Conservation (phyloP, 2,329 filamentous ascomycete species). For the Basipetospora sp. region DNA sequence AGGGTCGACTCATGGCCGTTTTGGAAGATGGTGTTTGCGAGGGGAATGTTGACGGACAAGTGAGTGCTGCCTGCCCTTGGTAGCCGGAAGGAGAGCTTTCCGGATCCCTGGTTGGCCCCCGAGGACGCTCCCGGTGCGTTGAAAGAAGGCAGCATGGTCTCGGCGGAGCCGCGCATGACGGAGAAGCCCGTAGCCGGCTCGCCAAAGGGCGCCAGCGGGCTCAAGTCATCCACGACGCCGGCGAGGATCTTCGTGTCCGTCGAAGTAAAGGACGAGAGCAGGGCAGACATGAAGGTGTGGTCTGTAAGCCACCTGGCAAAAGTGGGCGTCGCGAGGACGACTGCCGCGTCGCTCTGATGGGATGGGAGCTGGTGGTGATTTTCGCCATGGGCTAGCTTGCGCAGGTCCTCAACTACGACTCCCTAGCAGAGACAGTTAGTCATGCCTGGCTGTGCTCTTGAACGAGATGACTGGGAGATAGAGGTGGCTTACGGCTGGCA, state of each 20-base stretch:
- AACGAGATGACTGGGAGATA: background rate
- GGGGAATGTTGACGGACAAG: constrained; percentile 40
- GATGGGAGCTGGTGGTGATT: background rate
- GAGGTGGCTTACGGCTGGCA: background rate
- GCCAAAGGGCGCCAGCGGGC: constrained; percentile 15
- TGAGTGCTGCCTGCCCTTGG: constrained; percentile 2
- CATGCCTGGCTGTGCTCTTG: too few species aligned
- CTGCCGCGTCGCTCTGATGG: constrained; percentile 19
- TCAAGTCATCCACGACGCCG: constrained; percentile 42
- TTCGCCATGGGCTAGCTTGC: background rate
- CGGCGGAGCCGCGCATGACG: constrained; percentile 5
- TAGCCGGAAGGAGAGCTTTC: background rate
- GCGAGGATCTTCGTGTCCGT: constrained; percentile 30
- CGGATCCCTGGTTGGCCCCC: background rate
- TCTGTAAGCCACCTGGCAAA: constrained; percentile 35
- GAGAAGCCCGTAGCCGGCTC: constrained; percentile 7
- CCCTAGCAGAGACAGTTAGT: background rate
- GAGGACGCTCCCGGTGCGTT: background rate
- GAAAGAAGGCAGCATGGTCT: constrained; percentile 6
- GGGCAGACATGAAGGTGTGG: constrained; percentile 21
- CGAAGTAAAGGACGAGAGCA: constrained; percentile 9
- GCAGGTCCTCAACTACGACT: background rate
- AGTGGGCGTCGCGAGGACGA: constrained; percentile 34
- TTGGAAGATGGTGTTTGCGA: constrained; percentile 66
- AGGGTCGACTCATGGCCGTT: constrained; percentile 51